These are phyloP conservation scores for Penicillium samsonianum DNA, from an alignment of 495 filamentous ascomycete genomes.

Conservation along the genomic window DNA sequence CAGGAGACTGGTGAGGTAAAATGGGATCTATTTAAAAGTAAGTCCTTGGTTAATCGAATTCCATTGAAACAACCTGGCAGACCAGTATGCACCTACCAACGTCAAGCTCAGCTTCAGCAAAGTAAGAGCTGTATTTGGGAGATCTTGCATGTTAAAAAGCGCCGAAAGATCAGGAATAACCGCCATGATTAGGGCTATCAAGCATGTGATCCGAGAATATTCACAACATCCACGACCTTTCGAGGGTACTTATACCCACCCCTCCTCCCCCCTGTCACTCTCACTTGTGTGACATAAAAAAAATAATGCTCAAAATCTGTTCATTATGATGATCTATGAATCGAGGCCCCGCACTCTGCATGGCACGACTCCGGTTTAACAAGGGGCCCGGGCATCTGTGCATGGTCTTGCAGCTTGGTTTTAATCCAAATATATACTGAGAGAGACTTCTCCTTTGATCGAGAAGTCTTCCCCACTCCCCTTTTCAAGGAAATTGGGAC, in stretches of 20 bases:
- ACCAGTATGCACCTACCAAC: neutral
- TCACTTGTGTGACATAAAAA: conserved; percentile 3
- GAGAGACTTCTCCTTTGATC: neutral
- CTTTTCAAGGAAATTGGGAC: neutral
- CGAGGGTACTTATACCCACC: neutral
- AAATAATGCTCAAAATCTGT: neutral
- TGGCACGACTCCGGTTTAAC: neutral
- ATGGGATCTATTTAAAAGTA: neutral
- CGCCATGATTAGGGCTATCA: conserved; percentile 1
- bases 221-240: neutral
- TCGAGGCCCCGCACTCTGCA: neutral
- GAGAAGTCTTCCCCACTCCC: neutral
- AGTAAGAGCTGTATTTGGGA: neutral
- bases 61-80: neutral
- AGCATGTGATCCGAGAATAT: neutral
- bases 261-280: neutral
- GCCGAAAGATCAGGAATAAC: neutral
- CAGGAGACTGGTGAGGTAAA: neutral
- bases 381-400: neutral
- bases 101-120: neutral
- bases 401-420: neutral
- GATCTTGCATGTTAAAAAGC: neutral
- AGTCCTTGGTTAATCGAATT: neutral
- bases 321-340: conserved; percentile 2
- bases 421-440: neutral